Base-by-base conservation (phyloP, 2,329 filamentous ascomycete genomes). In the Alternaria arborescens region DNA sequence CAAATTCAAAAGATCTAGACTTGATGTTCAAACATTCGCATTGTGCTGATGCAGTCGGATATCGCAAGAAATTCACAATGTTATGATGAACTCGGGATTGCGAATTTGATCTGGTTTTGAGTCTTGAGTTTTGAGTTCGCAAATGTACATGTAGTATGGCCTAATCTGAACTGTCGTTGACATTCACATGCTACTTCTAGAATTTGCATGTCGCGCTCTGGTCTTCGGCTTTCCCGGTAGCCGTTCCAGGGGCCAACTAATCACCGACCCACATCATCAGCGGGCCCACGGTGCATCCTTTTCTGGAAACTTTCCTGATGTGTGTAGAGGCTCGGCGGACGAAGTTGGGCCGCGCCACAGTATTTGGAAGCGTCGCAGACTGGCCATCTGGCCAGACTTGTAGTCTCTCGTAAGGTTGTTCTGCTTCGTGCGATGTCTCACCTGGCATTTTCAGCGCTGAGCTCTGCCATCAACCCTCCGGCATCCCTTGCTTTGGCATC, bases 391-490 rank as follows among this genome's bases (percentile, higher is more conserved):
- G 41, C 65, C 61, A 67, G 62, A 61, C 41, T 61, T 51, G 46
- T 60, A 40, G 55, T 62, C 57, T 51, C 66, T 64, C 46, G 60
- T 69, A 67, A 66, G 36, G 43, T 38, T 12, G 50, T 41, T 30
- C 47, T 24, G 55, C 58, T 54, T 60, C 52, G 54, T 58, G 46
- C 57, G 46, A 18, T 50, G 48, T 58, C 62, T 85, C 84, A 89
- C 81, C 93, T 89, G 71, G 91, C 92, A 79, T 98, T 98, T 73
- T 97, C 92, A 24, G 89, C 88, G 56, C 91, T 92, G 66, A 92
- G 87, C 81, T 97, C 92, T 38, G 90, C 89, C 81, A 93, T 85
- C 61, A 94, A 80, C 3, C 93, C 93, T 42, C 91, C 92, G 73
- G 89, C 89, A 76, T 97, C 89, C 75, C 90, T 88, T 80, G 86